phyloP scores from a whole-genome alignment of 208 protist species.

The Crithidia fasciculata region DNA sequence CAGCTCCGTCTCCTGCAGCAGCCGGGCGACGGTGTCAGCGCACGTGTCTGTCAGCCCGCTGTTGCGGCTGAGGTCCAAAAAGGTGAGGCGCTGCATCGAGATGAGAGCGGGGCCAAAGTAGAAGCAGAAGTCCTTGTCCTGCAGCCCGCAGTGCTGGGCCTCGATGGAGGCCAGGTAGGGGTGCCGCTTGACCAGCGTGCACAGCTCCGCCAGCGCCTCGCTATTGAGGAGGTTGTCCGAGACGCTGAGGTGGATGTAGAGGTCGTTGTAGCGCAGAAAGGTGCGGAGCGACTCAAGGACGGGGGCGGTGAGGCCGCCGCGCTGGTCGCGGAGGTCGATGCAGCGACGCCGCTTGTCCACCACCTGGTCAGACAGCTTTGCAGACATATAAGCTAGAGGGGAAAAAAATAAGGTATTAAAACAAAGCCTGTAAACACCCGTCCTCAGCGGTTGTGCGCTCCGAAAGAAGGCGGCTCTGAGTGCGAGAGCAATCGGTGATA shows the following conservation, averaged over 20 bases:
- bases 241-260: constrained; percentile 59
- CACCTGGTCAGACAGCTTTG: constrained; percentile 1
- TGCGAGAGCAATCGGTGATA: too few species aligned
- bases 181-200: constrained; percentile 60
- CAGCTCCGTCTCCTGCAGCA: constrained; percentile 52
- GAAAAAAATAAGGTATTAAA: too few species aligned
- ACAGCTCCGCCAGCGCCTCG: constrained; percentile 64
- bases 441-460: too few species aligned
- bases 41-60: constrained; percentile 53
- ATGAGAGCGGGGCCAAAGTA: constrained; percentile 58
- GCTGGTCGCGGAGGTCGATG: constrained; percentile 78
- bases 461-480: too few species aligned
- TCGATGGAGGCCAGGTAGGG: constrained; percentile 55
- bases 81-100: constrained; percentile 30
- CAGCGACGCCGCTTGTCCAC: constrained; percentile 20
- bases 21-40: constrained; percentile 37
- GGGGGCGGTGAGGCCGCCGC: constrained; percentile 43
- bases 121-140: constrained; percentile 68
- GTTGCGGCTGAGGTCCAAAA: constrained; percentile 76
- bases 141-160: constrained; percentile 55
- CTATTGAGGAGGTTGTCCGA: constrained; percentile 64
- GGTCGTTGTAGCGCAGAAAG: constrained; percentile 55
- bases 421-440: too few species aligned
- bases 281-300: constrained; percentile 60
- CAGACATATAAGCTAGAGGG: not conserved